A percentile compares a stretch with the other conserved stretches of the same genome.
Conservation (phyloP, 257 asterid genomes). For the Capsicum rhomboideum region DNA sequence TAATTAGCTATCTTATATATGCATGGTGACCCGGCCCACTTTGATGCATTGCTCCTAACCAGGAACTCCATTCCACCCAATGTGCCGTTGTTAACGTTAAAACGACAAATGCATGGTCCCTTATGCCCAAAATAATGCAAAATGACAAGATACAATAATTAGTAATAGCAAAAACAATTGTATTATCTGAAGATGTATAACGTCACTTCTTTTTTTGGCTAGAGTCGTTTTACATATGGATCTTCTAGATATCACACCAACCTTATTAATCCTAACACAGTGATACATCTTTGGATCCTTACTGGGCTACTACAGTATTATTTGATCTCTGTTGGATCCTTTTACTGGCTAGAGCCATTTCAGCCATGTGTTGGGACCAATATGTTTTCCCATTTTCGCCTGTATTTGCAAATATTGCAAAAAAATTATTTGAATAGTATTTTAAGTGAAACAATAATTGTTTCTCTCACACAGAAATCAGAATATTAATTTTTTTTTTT, state of each 20-base stretch:
- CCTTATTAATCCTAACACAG: background rate
- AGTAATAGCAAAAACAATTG: too few species aligned
- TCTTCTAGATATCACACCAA: background rate
- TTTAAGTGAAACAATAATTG: too few species aligned
- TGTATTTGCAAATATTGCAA: too few species aligned
- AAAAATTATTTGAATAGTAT: too few species aligned
- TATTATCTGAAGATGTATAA: too few species aligned
- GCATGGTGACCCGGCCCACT: background rate
- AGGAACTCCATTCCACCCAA: background rate
- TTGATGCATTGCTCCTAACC: background rate
- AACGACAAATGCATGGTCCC: background rate
- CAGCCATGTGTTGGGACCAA: background rate
- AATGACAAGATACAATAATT: too few species aligned
- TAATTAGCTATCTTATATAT: background rate
- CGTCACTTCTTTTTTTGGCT: too few species aligned
- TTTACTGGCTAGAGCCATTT: too few species aligned
- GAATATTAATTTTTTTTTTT: too few species aligned
- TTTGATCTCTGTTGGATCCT: too few species aligned
- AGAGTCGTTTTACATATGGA: background rate
- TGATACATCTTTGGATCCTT: background rate
- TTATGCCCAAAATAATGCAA: background rate
- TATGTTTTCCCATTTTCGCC: background rate
- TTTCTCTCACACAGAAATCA: too few species aligned
- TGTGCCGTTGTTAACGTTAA: background rate
- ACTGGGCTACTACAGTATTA: background rate